These are phyloP conservation scores for Cystofilobasidium capitatum DNA, from an alignment of 768 basidiomycete genomes.

Conservation along the genomic window DNA sequence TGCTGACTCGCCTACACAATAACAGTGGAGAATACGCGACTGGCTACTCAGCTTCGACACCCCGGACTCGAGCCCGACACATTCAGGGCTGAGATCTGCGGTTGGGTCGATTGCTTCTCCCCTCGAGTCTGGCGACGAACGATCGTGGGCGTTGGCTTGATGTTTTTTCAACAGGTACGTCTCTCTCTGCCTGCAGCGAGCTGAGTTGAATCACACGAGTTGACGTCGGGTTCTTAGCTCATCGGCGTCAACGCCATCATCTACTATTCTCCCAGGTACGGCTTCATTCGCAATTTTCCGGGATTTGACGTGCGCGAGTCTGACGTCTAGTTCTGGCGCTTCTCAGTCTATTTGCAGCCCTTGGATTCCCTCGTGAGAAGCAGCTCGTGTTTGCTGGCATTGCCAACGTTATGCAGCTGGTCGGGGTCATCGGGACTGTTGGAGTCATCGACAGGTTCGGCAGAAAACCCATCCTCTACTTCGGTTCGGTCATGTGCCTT, in stretches of 20 bases:
- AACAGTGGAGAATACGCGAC: slow-evolving; percentile 6
- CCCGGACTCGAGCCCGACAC: slow-evolving; percentile 3
- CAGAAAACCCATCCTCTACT: slow-evolving; percentile 18
- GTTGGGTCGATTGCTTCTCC: slow-evolving; percentile 18
- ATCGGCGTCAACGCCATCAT: slow-evolving; percentile 15
- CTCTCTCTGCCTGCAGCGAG: no score
- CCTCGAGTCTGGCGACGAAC: slow-evolving; percentile 16
- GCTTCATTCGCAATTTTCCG: no score
- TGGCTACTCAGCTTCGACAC: slow-evolving; percentile 15
- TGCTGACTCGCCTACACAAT: no score
- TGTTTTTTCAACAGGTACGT: slow-evolving; percentile 29
- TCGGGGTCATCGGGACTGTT: slow-evolving; percentile 10
- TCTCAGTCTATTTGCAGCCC: slow-evolving; percentile 23
- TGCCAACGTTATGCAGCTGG: slow-evolving; percentile 27
- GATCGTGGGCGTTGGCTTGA: slow-evolving; percentile 11
- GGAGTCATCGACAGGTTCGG: slow-evolving; percentile 25
- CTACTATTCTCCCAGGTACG: slow-evolving; percentile 1
- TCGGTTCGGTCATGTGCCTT: not conserved
- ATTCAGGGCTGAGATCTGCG: slow-evolving; percentile 13
- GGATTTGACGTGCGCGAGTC: no score
- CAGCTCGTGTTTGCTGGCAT: slow-evolving; percentile 23
- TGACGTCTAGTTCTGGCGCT: no score
- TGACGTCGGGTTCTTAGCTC: no score
- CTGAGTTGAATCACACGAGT: slow-evolving; percentile 22
- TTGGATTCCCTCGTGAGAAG: slow-evolving; percentile 12